Conservation (phyloP, 768 basidiomycete genomes). For the Pleurotus tuber-regium region DNA sequence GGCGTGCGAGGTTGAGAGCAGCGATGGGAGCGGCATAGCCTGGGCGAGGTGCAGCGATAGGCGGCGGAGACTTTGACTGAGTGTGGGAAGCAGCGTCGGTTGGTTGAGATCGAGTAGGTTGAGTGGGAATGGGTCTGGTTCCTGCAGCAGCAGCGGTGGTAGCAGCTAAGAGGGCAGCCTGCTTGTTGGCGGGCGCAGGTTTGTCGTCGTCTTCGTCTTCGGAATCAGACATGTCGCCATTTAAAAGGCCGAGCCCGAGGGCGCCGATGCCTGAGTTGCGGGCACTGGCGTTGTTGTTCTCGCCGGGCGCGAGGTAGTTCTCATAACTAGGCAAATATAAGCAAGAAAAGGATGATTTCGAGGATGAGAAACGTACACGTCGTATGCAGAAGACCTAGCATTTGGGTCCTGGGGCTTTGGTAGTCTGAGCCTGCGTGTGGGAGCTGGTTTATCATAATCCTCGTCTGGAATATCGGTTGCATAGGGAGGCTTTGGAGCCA, state of each 20-base stretch:
- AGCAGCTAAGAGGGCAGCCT: conserved; percentile 27
- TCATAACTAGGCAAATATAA: conserved; percentile 49
- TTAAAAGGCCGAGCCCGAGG: conserved; percentile 48
- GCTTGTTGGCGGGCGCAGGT: conserved; percentile 28
- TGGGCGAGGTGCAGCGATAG: conserved; percentile 67
- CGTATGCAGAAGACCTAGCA: conserved; percentile 59
- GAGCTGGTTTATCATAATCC: conserved; percentile 47
- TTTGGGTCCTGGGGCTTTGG: conserved; percentile 50
- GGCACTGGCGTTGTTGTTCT: conserved; percentile 25
- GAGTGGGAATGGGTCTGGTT: conserved; percentile 6
- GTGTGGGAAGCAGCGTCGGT: too few species aligned
- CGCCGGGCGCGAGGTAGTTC: conserved; percentile 44
- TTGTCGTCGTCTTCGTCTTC: conserved; percentile 37
- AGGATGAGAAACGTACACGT: conserved; percentile 49
- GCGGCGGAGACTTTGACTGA: conserved; percentile 23
- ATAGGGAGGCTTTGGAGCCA: conserved; percentile 59
- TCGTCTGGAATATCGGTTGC: conserved; percentile 69
- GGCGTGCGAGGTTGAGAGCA: conserved; percentile 57
- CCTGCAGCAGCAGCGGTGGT: conserved; percentile 12
- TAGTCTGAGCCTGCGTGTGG: conserved; percentile 41
- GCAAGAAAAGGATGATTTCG: conserved; percentile 7
- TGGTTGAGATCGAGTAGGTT: too few species aligned
- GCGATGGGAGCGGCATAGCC: conserved; percentile 73
- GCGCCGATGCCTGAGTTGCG: conserved; percentile 55
- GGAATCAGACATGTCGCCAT: conserved; percentile 40